A percentile compares a stretch with the other conserved stretches of the same genome.
Conservation (phyloP, 2,329 filamentous ascomycete species). For the Cladophialophora carrionii region DNA sequence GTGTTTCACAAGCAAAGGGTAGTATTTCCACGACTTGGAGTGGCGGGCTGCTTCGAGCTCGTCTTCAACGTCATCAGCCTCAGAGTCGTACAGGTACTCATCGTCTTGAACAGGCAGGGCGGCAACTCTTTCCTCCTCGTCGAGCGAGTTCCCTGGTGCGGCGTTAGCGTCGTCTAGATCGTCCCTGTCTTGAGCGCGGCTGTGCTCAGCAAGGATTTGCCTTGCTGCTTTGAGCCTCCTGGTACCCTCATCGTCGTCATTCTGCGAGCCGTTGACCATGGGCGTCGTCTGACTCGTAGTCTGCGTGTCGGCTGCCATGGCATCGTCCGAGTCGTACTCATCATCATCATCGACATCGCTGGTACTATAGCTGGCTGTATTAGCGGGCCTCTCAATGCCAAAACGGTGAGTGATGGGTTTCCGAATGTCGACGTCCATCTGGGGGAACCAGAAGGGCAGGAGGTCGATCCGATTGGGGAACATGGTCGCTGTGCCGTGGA, state of each 20-base stretch:
- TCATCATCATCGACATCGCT: slow-evolving; percentile 76
- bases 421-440: slow-evolving; percentile 97
- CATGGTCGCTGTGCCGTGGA: slow-evolving; percentile 86
- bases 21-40: slow-evolving; percentile 75
- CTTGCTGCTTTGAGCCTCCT: slow-evolving; percentile 55
- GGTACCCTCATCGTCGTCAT: slow-evolving; percentile 44
- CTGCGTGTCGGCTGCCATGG: slow-evolving; percentile 41
- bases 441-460: slow-evolving; percentile 94
- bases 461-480: slow-evolving; percentile 87
- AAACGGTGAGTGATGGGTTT: slow-evolving; percentile 88
- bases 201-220: slow-evolving; percentile 56
- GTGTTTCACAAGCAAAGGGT: slow-evolving; percentile 55
- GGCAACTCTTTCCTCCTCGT: slow-evolving; percentile 82
- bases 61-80: slow-evolving; percentile 74
- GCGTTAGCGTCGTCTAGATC: slow-evolving; percentile 43
- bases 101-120: slow-evolving; percentile 61
- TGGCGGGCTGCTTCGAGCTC: slow-evolving; percentile 76
- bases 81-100: slow-evolving; percentile 82
- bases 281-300: slow-evolving; percentile 32
- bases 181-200: slow-evolving; percentile 42
- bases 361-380: slow-evolving; percentile 74
- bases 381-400: slow-evolving; percentile 79
- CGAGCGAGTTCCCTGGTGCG: slow-evolving; percentile 56
- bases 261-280: slow-evolving; percentile 40
- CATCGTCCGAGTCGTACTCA: slow-evolving; percentile 70